Base-by-base conservation (phyloP, 192 early-diverging fungal species). In the Piromyces finnis region DNA sequence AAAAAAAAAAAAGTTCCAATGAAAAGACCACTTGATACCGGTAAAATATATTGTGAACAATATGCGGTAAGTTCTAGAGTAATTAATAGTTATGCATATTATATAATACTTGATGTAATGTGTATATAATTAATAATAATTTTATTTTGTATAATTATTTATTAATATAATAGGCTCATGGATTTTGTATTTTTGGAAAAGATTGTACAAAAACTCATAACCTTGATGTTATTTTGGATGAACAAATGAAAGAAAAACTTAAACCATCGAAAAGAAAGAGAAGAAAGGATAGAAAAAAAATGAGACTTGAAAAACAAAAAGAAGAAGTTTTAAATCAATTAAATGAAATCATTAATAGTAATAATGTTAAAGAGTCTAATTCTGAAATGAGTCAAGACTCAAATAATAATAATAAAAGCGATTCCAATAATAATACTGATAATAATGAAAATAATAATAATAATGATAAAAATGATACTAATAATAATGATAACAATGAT, bases 211-310 rank as follows among this genome's bases (percentile, higher is more conserved):
- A 85, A 41, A 92, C 93, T 5, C 97, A 98, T 84, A 93, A 97
- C 85, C 84, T 98, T 79, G 91, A 95, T 82, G 82, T 94, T 41
- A 97, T 98, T 81, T 86, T 99, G 17, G 95, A 99, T 84, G 83
- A 85, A 29, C 87, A 93, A 82, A 86, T 87, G 81, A 84, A 85
- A 81, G 85, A 85, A 78, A 78, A 68, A 27, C 11, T n/a, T 11
- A 68, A 68, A 68, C 51, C 78, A 35, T 68, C 81, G 3, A 32
- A 79, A 81, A 84, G 84, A 82, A 88, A 83, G 83, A 88, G 80
- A 35, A 84, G 51, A 68, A 68, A 68, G 51, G 51, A 68, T 68
- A 85, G 79, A 59, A 59, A 83, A 51, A 35, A 26, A 87, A 30
- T 77, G 80, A 51, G 78, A 80, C 30, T 78, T 32, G 35, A 30